phyloP scores from a whole-genome alignment of 306 rosid genomes.

The Cicer judaicum region DNA sequence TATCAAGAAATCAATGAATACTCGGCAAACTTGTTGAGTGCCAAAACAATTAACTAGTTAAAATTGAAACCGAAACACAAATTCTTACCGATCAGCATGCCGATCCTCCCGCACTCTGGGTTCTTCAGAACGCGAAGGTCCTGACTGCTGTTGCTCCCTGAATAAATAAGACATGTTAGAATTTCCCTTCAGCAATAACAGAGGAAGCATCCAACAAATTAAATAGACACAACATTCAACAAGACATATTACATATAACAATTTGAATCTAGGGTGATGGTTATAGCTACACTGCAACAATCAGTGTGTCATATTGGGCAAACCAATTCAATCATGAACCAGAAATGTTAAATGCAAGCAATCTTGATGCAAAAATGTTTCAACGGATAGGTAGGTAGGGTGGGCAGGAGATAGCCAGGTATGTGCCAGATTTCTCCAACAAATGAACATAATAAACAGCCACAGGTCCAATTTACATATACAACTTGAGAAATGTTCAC shows the following conservation, averaged over 20 bases:
- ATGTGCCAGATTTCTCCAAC: constrained; percentile 14
- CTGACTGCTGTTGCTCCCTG: constrained; percentile 90
- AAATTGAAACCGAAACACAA: constrained; percentile 17
- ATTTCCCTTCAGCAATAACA: neutral
- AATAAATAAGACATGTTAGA: constrained; percentile 45
- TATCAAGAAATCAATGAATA: neutral
- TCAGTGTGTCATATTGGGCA: neutral
- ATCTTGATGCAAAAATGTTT: constrained; percentile 21
- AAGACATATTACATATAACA: neutral
- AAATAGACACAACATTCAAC: neutral
- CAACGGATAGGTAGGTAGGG: neutral
- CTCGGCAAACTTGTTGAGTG: constrained; percentile 11
- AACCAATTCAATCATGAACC: neutral
- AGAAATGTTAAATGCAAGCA: constrained; percentile 8
- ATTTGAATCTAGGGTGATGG: neutral
- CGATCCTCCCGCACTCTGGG: constrained; percentile 91
- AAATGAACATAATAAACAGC: constrained; percentile 15
- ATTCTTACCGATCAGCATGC: constrained; percentile 69
- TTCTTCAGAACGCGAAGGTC: constrained; percentile 88
- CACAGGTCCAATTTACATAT: constrained; percentile 9
- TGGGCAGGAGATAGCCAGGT: neutral
- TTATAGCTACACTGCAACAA: neutral
- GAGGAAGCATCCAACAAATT: neutral
- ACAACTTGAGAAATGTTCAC: neutral
- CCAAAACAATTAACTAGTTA: constrained; percentile 11